Base-by-base conservation (phyloP, 1,284 basidiomycete genomes). In the Microbotryomycetes sp. region DNA sequence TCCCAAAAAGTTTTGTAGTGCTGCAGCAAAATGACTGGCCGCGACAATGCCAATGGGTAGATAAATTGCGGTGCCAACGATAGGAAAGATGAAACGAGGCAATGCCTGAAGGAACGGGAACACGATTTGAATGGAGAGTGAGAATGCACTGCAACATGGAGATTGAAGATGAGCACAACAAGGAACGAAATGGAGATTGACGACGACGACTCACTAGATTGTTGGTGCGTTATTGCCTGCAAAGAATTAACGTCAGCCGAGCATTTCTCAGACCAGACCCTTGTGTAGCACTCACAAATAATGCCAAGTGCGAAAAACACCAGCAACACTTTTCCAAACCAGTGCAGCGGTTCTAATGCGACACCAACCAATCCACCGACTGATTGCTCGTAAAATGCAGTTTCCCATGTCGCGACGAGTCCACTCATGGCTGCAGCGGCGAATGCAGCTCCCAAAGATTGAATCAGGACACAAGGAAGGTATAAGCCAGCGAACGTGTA, bases 1-100 rank as follows among this genome's bases (percentile, higher is more conserved):
- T 5, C 71, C 71, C 25, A 74, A 67, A 59, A 78, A 78, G 59
- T 76, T 73, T 30, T 63, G 69, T 4, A 78, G 66, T 0, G 75
- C 76, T 25, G 68, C 66, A 60, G 74, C 73, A 65, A 78, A 77
- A 52, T 67, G 63, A 12, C 54, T 54, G 5, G 74, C 74, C 0
- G 73, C 75, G 14, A 76, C 74, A 48, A 77, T 76, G 6, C 74
- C 73, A 5, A 77, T 63, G 5, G 80, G 80, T 23, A 81, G 73
- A 67, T 78, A 77, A 67, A 96, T 84, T 1, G 85, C 89, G 0
- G 85, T 87, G 1, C 86, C 85, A 48, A 92, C 74, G 22, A 94
- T 72, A 0, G 92, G 89, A 74, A 94, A 89, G 50, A 91, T 79
- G 74, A 92, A 94, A 72, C 93, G 81, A 0, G 93, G 92, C 15